Base-by-base conservation (phyloP, 768 basidiomycete genomes). In the Phaffia australis region DNA sequence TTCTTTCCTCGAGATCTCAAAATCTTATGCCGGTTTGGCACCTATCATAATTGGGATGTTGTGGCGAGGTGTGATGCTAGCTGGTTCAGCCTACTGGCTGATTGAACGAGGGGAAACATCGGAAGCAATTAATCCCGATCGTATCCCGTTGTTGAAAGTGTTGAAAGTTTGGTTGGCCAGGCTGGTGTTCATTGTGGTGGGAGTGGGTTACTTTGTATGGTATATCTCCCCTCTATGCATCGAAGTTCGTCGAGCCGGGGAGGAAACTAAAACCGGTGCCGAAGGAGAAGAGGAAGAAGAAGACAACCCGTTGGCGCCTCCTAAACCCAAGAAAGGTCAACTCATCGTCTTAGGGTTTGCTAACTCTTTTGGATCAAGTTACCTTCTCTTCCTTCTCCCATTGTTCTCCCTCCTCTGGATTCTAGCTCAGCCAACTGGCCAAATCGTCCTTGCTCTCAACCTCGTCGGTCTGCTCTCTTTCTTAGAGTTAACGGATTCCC, bases 331-430 rank as follows among this genome's bases (percentile, higher is more conserved):
- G 15, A 74, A 75, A 72, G 48, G 63, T 8, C 71, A 73, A 68
- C 72, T 79, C 58, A 71, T 73, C 32, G 82, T 97, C 1, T 76
- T 90, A 0, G 93, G 93, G 0, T 94, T 85, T 72, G 88, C 89
- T 0, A 95, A 97, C 74, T 85, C 88, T 0, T 93, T 85, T 72
- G 94, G 91, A 19, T 85, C 91, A 19, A 84, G 89, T 1, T 95
- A 91, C 75, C 78, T 92, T 63, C 77, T 94, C 48, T 88, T 95
- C 73, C 87, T 87, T 83, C 79, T 82, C 8, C 80, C 87, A 27
- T 76, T 80, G 56, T 81, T 94, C 50, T 79, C 79, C 4, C 62
- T 86, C 16, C 65, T 79, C 64, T 88, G 84, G 75, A 76, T 83
- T 32, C 80, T 84, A 23, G 84, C 82, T 14, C 90, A 91, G 71